These are phyloP conservation scores for Phytophthora ramorum DNA, from an alignment of 352 stramenopile species.

Conservation along the genomic window DNA sequence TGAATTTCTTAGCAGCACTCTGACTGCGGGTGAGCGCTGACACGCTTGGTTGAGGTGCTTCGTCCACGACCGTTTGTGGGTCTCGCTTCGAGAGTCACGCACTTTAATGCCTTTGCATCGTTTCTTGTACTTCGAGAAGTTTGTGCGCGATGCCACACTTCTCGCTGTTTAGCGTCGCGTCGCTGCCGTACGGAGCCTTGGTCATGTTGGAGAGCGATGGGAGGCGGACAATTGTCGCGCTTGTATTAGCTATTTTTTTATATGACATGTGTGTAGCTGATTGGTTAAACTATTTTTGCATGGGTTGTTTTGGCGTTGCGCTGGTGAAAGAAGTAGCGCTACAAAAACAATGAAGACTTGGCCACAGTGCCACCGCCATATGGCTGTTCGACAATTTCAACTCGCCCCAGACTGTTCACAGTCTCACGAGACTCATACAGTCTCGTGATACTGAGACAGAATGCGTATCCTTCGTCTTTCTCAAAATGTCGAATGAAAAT, in stretches of 20 bases:
- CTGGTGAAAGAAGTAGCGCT: slow-evolving; percentile 17
- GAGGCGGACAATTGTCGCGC: too few relatives aligned
- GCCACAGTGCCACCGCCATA: too few relatives aligned
- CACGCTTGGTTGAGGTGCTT: slow-evolving; percentile 8
- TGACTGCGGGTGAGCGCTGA: not conserved
- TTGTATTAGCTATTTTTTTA: too few relatives aligned
- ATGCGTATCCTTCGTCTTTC: too few relatives aligned
- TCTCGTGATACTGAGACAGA: too few relatives aligned
- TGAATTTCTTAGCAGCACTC: not conserved
- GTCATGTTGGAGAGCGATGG: not conserved
- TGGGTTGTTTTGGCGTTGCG: slow-evolving; percentile 5
- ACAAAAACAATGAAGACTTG: too few relatives aligned
- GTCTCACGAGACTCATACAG: too few relatives aligned
- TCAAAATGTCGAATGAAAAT: too few relatives aligned
- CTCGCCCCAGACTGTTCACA: too few relatives aligned
- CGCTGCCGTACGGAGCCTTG: slow-evolving; percentile 5
- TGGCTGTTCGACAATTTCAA: too few relatives aligned
- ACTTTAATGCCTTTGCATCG: slow-evolving; percentile 6
- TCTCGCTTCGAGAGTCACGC: not conserved
- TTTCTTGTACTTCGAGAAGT: slow-evolving; percentile 4
- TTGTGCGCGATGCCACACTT: not conserved
- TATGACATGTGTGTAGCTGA: not conserved
- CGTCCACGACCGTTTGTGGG: not conserved
- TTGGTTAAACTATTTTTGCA: slow-evolving; percentile 11
- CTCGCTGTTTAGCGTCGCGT: not conserved